Conservation (phyloP, 768 basidiomycete species). For the Crepidotus variabilis region DNA sequence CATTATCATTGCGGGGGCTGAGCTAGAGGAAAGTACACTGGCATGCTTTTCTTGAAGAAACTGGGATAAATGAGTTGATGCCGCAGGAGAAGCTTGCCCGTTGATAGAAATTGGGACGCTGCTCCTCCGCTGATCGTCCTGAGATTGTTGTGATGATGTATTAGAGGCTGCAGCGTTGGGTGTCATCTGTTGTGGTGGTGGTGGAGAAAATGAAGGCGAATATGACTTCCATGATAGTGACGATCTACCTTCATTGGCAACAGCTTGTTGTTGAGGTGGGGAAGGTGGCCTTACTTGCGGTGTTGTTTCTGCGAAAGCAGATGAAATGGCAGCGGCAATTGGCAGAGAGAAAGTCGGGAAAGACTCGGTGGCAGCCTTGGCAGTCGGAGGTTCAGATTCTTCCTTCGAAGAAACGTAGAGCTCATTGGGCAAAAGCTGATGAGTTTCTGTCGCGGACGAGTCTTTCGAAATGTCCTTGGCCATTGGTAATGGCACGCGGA, state of each 20-base stretch:
- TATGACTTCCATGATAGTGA: constrained; percentile 4
- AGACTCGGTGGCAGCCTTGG: constrained; percentile 50
- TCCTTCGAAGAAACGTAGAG: constrained; percentile 25
- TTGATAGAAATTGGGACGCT: constrained; percentile 17
- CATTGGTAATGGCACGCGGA: constrained; percentile 10
- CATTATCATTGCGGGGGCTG: constrained; percentile 15
- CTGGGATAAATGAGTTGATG: constrained; percentile 18
- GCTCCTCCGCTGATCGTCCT: constrained; percentile 13
- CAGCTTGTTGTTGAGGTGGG: not conserved
- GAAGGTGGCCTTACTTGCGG: constrained; percentile 26
- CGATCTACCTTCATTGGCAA: not conserved
- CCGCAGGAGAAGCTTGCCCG: constrained; percentile 19
- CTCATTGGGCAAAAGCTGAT: constrained; percentile 8
- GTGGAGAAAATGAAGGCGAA: constrained; percentile 6
- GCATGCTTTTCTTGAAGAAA: constrained; percentile 37
- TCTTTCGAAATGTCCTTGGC: constrained; percentile 7
- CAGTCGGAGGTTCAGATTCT: constrained; percentile 29
- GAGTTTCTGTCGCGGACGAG: constrained; percentile 7
- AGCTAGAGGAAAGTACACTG: constrained; percentile 27
- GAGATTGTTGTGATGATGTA: constrained; percentile 7
- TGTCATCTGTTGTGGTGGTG: not conserved
- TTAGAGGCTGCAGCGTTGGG: not conserved
- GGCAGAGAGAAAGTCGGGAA: constrained; percentile 21
- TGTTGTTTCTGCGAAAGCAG: constrained; percentile 14
- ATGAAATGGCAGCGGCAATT: constrained; percentile 15